phyloP scores from a whole-genome alignment of 2,329 filamentous ascomycete genomes.

The Talaromyces funiculosus region DNA sequence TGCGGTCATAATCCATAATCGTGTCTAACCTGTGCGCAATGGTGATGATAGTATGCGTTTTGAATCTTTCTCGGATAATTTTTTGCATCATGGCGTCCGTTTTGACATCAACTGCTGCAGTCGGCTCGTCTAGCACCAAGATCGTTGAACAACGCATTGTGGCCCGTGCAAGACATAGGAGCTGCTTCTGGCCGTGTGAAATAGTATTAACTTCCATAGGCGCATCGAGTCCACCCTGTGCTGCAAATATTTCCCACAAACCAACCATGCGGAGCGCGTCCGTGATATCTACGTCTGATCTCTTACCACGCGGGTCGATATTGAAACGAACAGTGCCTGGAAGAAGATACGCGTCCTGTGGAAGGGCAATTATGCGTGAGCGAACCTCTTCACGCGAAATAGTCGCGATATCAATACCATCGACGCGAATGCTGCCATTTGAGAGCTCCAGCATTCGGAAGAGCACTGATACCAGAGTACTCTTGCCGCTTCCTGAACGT shows the following conservation, averaged over 20 bases:
- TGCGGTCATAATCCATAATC: neutral
- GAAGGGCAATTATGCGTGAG: conserved; percentile 17
- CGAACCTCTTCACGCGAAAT: conserved; percentile 36
- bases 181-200: neutral
- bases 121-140: neutral
- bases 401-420: conserved; percentile 36
- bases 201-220: neutral
- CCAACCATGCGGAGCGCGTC: neutral
- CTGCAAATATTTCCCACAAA: neutral
- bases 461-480: conserved; percentile 35
- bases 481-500: conserved; percentile 39
- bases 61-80: neutral
- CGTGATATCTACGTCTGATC: neutral
- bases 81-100: neutral
- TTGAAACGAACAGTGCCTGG: neutral
- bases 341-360: neutral
- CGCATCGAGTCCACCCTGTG: neutral
- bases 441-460: conserved; percentile 39
- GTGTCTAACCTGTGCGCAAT: neutral
- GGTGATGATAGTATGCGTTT: neutral
- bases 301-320: neutral
- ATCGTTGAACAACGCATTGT: neutral
- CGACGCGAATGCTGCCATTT: conserved; percentile 37
- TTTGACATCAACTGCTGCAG: neutral
- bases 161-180: neutral